Base-by-base conservation (phyloP, 805 yeast genomes). In the Candida yuanshanica region DNA sequence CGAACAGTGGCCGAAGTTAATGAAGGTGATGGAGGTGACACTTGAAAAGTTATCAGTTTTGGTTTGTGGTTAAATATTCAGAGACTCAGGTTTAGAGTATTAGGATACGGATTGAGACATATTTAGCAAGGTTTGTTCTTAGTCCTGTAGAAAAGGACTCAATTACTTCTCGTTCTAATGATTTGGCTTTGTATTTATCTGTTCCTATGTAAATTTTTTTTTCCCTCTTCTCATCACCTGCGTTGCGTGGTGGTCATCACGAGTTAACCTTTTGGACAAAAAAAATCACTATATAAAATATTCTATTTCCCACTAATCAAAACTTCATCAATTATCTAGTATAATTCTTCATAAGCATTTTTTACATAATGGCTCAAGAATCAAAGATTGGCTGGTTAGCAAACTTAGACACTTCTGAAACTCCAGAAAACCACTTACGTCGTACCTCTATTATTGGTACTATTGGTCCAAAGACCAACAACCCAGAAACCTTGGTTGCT, bases 361-460 rank as follows among this genome's bases (percentile, higher is more conserved):
- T 24, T n/a, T 9, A 23, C 18, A 47, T 27, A 42, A 46, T 49
- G 48, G 26, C 46, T 17, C 47, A 46, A 34, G 52, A 51, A 40
- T 54, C 57, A 31, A 55, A 52, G 38, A 48, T 56, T 46, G 57
- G 59, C 39, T 56, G 60, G 60, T 49, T 56, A 42, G 52, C 53
- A 33, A 42, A 49, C 33, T 47, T 56, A 29, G 51, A 56, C 39
- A 53, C 50, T 38, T 26, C 46, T n/a, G 58, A 53, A 46, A 50
- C 53, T 34, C 59, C 58, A 35, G 56, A 55, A 44, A 43, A 46
- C 42, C 55, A 55, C 34, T 37, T 55, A 31, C 57, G 99, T 73
- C 88, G 96, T 68, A 84, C 96, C 48, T 85, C 97, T 50, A 93
- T 93, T 70, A 90, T 93, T 62, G 97, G 98, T 66, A 93, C 99